Evolutionary conservation across 2,329 filamentous ascomycete species (phyloP).

Genomic region (Fusarium chuoi): DNA sequence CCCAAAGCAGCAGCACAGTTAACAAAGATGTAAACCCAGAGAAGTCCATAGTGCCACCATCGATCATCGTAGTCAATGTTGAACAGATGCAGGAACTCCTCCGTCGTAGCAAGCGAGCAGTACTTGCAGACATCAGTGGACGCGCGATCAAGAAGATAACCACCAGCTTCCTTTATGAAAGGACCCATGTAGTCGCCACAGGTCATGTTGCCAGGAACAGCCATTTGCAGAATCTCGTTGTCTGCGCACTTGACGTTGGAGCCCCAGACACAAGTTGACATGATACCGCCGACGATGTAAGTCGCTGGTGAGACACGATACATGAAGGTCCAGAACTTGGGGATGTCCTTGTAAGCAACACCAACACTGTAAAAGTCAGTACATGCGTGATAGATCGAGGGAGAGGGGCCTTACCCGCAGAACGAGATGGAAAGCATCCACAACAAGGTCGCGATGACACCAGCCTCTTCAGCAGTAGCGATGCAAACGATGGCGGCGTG

Average conservation of each 20-base stretch:
- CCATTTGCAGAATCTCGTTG: conserved; percentile 64
- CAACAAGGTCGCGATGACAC: conserved; percentile 53
- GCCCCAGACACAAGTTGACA: conserved; percentile 48
- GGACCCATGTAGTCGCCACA: conserved; percentile 61
- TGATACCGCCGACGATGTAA: conserved; percentile 72
- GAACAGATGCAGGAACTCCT: conserved; percentile 52
- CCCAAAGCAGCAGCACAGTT: conserved; percentile 58
- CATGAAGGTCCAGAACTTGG: conserved; percentile 78
- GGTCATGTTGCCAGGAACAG: conserved; percentile 60
- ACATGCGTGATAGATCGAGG: background rate
- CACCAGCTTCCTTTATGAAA: conserved; percentile 58
- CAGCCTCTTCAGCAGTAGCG: conserved; percentile 36
- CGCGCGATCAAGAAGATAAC: conserved; percentile 56
- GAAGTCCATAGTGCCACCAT: conserved; percentile 67
- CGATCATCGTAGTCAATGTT: conserved; percentile 59
- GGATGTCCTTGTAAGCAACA: conserved; percentile 64
- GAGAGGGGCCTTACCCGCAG: conserved; percentile 49
- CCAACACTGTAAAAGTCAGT: conserved; percentile 61
- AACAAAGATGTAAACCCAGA: conserved; percentile 63
- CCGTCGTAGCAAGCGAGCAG: conserved; percentile 51
- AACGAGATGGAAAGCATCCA: conserved; percentile 44
- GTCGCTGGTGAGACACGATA: conserved; percentile 75
- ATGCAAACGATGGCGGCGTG: conserved; percentile 41
- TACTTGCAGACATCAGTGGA: conserved; percentile 58
- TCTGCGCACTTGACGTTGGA: conserved; percentile 38